A percentile compares a stretch with the other conserved stretches of the same genome.
These are phyloP conservation scores for Pachysandra terminalis DNA, from an alignment of 164 flowering plant species.

Conservation along the genomic window DNA sequence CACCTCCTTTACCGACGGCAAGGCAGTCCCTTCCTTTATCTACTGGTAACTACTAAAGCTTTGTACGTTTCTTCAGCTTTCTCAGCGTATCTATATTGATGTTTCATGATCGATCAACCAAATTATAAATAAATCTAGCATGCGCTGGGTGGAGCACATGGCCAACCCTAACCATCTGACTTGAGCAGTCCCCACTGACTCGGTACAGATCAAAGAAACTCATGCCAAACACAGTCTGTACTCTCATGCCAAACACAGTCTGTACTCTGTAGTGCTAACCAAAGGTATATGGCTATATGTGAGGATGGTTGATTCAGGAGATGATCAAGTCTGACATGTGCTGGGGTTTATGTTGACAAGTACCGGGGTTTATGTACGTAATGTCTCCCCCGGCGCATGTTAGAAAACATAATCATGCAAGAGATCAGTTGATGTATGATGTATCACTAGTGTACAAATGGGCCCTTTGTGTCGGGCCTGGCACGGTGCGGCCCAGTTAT, in stretches of 20 bases:
- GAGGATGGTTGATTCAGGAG: neutral
- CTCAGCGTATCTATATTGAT: too few relatives aligned
- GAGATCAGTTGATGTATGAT: too few relatives aligned
- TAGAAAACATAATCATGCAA: neutral
- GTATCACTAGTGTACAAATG: too few relatives aligned
- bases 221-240: too few relatives aligned
- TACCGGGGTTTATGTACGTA: neutral
- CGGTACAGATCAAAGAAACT: slow-evolving; percentile 7
- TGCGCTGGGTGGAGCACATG: slow-evolving; percentile 21
- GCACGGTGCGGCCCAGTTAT: too few relatives aligned
- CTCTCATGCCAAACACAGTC: too few relatives aligned
- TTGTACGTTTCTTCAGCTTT: too few relatives aligned
- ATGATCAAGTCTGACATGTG: slow-evolving; percentile 9
- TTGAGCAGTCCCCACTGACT: slow-evolving; percentile 25
- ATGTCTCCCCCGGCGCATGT: neutral
- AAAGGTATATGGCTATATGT: slow-evolving; percentile 12
- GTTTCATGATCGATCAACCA: too few relatives aligned
- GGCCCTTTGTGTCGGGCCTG: too few relatives aligned
- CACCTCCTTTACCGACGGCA: slow-evolving; percentile 11
- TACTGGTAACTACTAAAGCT: slow-evolving; percentile 29
- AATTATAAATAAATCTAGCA: neutral
- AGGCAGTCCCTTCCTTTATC: slow-evolving; percentile 27
- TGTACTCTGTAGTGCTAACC: too few relatives aligned
- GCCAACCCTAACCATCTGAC: slow-evolving; percentile 30
- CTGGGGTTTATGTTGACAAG: too few relatives aligned